Percentiles rank a stretch among this genome's conserved stretches.
Evolutionary conservation across 2,329 filamentous ascomycete species (phyloP).

Genomic region (Botrytis deweyae): DNA sequence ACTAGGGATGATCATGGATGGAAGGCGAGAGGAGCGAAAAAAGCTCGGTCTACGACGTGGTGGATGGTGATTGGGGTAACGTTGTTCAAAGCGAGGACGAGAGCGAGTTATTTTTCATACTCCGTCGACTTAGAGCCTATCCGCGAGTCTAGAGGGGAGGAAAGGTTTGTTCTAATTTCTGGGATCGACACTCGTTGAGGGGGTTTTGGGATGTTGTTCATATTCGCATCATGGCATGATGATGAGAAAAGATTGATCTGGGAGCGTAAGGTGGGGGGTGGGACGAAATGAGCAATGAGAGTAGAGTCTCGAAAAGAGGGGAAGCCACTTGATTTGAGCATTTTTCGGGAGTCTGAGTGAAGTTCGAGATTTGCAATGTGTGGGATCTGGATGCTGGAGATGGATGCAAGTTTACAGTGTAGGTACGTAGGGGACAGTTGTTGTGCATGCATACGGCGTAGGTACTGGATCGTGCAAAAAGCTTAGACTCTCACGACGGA

Average conservation of each 20-base stretch:
- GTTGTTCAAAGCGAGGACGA: conserved; percentile 22
- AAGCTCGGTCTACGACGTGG: conserved; percentile 34
- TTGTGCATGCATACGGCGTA: not conserved
- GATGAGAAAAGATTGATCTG: not conserved
- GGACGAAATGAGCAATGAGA: not conserved
- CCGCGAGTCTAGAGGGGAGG: not conserved
- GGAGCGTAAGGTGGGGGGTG: not conserved
- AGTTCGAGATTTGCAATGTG: not conserved
- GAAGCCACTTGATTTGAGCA: conserved; percentile 1
- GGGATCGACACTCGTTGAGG: not conserved
- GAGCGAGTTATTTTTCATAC: conserved; percentile 4
- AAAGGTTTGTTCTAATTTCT: not conserved
- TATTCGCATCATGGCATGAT: not conserved
- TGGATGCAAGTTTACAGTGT: not conserved
- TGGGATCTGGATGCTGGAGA: not conserved
- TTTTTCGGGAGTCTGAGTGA: not conserved
- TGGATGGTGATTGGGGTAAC: conserved; percentile 37
- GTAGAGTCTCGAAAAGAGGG: not conserved
- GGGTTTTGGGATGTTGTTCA: not conserved
- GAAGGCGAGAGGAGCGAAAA: not conserved
- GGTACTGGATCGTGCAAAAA: not conserved
- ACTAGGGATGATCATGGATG: conserved; percentile 6
- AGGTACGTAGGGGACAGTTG: not conserved
- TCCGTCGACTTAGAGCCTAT: not conserved
- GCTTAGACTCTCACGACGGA: not conserved